Percentiles rank a stretch among this genome's conserved stretches.
These are phyloP conservation scores for Amaranthus cruentus DNA, from an alignment of 148 eudicot genomes.

Conservation along the genomic window DNA sequence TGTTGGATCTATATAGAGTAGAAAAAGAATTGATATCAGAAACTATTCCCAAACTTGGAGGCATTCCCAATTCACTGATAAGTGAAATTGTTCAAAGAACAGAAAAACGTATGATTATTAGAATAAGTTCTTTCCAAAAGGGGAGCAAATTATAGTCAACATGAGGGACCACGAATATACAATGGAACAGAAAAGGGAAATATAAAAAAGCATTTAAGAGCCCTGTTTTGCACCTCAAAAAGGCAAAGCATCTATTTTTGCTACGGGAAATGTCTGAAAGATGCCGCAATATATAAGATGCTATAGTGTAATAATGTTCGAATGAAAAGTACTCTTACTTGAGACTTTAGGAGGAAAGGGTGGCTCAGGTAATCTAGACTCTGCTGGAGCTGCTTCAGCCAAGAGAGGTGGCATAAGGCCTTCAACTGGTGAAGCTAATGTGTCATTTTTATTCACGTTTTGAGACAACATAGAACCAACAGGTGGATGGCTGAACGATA, in stretches of 20 bases:
- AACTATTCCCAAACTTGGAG: not conserved
- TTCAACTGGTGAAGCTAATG: slow-evolving; percentile 29
- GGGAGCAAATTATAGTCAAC: too few relatives aligned
- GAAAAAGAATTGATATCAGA: too few relatives aligned
- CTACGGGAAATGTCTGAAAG: not conserved
- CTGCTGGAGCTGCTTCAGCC: slow-evolving; percentile 56
- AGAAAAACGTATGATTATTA: too few relatives aligned
- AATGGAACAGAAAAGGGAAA: not conserved
- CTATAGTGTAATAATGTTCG: not conserved
- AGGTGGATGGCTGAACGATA: slow-evolving; percentile 45
- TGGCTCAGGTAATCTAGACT: slow-evolving; percentile 67
- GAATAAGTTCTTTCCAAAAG: too few relatives aligned
- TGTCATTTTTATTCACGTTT: slow-evolving; percentile 36
- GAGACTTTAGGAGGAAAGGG: slow-evolving; percentile 65
- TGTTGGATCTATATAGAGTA: not conserved
- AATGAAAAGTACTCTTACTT: slow-evolving; percentile 39
- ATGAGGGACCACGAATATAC: too few relatives aligned
- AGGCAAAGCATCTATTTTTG: not conserved
- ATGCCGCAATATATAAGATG: not conserved
- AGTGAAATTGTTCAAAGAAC: too few relatives aligned
- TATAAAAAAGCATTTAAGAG: not conserved
- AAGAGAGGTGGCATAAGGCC: slow-evolving; percentile 36
- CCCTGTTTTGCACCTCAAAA: not conserved
- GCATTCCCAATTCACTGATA: not conserved
- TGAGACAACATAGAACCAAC: slow-evolving; percentile 39